Evolutionary conservation across 257 asterid species (phyloP).

Genomic region (Ehretia macrophylla): DNA sequence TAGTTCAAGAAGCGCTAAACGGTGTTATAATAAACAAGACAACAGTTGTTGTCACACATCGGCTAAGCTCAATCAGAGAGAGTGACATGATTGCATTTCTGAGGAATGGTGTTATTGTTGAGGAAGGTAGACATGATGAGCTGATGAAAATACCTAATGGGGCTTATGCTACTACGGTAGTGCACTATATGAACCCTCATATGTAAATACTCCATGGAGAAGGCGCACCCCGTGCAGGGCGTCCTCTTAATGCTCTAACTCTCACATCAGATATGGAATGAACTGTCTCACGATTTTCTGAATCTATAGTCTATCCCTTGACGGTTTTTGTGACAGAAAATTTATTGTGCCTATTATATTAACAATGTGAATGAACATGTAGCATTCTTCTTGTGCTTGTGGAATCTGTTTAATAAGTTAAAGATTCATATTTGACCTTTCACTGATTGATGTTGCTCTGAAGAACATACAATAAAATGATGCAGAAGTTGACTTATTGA

Average conservation of each 20-base stretch:
- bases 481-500: no score
- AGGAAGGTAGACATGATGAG: constrained; percentile 19
- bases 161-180: constrained; percentile 6
- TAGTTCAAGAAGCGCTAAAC: constrained; percentile 17
- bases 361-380: no score
- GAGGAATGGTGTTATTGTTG: constrained; percentile 17
- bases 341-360: no score
- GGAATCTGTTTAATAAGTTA: no score
- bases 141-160: constrained; percentile 14
- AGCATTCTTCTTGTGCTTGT: no score
- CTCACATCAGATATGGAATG: not conserved
- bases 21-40: constrained; percentile 13
- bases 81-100: constrained; percentile 16
- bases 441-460: no score
- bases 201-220: no score
- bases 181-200: not conserved
- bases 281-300: not conserved
- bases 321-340: no score
- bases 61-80: constrained; percentile 11
- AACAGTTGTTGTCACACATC: constrained; percentile 11
- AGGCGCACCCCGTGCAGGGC: no score
- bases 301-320: not conserved
- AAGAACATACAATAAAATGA: no score
- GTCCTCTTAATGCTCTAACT: no score
- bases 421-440: no score